phyloP scores from a whole-genome alignment of 2,329 filamentous ascomycete species.

The Penicillium concentricum region DNA sequence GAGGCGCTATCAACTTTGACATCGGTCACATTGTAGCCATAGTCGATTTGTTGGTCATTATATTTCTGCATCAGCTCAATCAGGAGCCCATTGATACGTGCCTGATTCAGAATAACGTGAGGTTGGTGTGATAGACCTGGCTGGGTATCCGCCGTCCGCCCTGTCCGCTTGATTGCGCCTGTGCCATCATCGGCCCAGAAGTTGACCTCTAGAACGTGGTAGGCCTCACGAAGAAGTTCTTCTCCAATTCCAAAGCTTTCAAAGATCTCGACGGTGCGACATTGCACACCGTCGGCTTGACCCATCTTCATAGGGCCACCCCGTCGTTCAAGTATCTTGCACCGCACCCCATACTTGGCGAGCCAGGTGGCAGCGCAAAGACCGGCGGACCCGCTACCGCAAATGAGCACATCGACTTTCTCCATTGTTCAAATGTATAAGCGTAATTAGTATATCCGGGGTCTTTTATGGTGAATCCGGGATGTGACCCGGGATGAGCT shows the following conservation, averaged over 20 bases:
- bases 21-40: slow-evolving; percentile 53
- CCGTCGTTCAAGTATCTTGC: slow-evolving; percentile 59
- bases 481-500: slow-evolving; percentile 16
- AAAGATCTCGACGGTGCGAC: slow-evolving; percentile 61
- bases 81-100: slow-evolving; percentile 55
- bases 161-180: slow-evolving; percentile 48
- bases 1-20: slow-evolving; percentile 51
- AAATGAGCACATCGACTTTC: slow-evolving; percentile 57
- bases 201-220: slow-evolving; percentile 57
- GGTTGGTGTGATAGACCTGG: slow-evolving; percentile 54
- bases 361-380: slow-evolving; percentile 63
- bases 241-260: slow-evolving; percentile 59
- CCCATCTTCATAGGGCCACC: slow-evolving; percentile 56
- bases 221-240: slow-evolving; percentile 56
- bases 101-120: slow-evolving; percentile 59
- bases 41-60: slow-evolving; percentile 51
- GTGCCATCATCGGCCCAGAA: slow-evolving; percentile 52
- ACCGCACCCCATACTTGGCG: slow-evolving; percentile 55
- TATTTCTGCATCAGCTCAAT: slow-evolving; percentile 50
- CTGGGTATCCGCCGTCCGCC: slow-evolving; percentile 55
- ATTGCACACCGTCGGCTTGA: slow-evolving; percentile 64
- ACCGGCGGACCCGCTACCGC: slow-evolving; percentile 62
- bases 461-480: slow-evolving; percentile 15
- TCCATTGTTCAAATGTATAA: slow-evolving; percentile 19
- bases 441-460: neutral